phyloP scores from a whole-genome alignment of 2,329 filamentous ascomycete genomes.

The Magnaporthiopsis rhizophila region DNA sequence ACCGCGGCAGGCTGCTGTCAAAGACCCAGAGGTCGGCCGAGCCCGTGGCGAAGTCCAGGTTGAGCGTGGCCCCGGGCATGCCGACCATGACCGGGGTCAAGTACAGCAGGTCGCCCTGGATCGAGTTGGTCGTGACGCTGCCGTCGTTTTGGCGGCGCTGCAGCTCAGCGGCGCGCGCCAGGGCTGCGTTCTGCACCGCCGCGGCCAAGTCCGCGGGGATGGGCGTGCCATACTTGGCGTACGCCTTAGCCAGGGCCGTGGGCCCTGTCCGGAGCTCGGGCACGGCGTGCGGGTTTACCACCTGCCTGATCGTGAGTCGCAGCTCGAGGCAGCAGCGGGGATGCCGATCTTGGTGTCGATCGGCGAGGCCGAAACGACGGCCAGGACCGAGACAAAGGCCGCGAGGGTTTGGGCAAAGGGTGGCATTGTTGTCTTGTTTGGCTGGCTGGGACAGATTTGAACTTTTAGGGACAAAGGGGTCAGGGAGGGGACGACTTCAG shows the following conservation, averaged over 20 bases:
- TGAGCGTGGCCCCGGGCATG: constrained; percentile 22
- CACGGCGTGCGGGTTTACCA: constrained; percentile 27
- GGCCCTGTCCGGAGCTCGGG: constrained; percentile 22
- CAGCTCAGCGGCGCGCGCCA: constrained; percentile 14
- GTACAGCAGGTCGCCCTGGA: constrained; percentile 27
- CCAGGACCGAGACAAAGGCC: constrained; percentile 7
- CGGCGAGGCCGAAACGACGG: constrained; percentile 7
- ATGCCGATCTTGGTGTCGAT: constrained; percentile 6
- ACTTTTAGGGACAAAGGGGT: too few species aligned
- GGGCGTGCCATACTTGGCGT: constrained; percentile 27
- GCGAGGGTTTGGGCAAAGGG: constrained; percentile 9
- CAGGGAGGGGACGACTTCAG: too few species aligned
- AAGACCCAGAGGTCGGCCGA: constrained; percentile 29
- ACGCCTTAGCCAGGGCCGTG: constrained; percentile 26
- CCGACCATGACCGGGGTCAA: constrained; percentile 33
- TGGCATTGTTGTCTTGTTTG: too few species aligned
- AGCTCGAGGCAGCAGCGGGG: too few species aligned
- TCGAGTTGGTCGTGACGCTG: constrained; percentile 20
- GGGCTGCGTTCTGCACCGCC: constrained; percentile 17
- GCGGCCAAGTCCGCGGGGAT: constrained; percentile 22
- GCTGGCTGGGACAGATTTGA: too few species aligned
- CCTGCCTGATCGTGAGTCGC: constrained; percentile 24
- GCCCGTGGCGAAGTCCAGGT: constrained; percentile 25
- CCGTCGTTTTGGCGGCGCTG: constrained; percentile 16
- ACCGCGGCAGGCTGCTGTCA: constrained; percentile 18